Base-by-base conservation (phyloP, 768 basidiomycete species). In the Lactarius pseudohatsudake region DNA sequence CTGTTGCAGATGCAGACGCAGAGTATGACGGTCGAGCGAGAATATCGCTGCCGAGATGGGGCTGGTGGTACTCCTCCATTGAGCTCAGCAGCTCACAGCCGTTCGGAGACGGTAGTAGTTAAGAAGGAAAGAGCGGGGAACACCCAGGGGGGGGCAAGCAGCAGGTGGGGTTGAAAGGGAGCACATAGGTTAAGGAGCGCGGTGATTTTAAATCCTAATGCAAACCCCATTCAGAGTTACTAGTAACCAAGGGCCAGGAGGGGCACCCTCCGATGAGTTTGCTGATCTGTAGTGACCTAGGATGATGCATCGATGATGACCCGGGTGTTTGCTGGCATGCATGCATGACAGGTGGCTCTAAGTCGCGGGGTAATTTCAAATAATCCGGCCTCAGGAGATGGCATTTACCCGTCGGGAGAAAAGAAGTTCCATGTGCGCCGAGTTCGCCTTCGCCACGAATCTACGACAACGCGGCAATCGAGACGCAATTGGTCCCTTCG, bases 41-140 rank as follows among this genome's bases (percentile, higher is more conserved):
- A 36, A 28, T 41, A 26, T 22, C 58, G 41, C 61, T 57, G 10
- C 57, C 61, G 20, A 26, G 50, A 53, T 32, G 65, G 47, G 30
- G 28, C 2, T 7, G 40, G 18, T 13, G n/a, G 22, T 58, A 53
- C 22, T 47, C n/a, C 43, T 64, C 66, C 66, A 67, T 67, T 7
- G 28, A 7, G 5, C 26, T 62, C n/a, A 50, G 16, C 10, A 13
- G 4, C 36, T 26, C 34, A 26, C 32, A 22, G n/a, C 45, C 22
- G 26, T 36, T 47, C 36, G 10, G 32, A 34, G 32, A 34, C 8
- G 26, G n/a, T 32, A 30, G 61, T 20, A 43, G 8, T 43, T 20
- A 43, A 20, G n/a, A 28, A 11, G 34, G 40, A 32, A 56, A 54
- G 38, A 54, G 1, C 6, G 55, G 16, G 10, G 38, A 28, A 32